Evolutionary conservation across 2,329 filamentous ascomycete species (phyloP).

Genomic region (Cladosporium sphaerospermum): DNA sequence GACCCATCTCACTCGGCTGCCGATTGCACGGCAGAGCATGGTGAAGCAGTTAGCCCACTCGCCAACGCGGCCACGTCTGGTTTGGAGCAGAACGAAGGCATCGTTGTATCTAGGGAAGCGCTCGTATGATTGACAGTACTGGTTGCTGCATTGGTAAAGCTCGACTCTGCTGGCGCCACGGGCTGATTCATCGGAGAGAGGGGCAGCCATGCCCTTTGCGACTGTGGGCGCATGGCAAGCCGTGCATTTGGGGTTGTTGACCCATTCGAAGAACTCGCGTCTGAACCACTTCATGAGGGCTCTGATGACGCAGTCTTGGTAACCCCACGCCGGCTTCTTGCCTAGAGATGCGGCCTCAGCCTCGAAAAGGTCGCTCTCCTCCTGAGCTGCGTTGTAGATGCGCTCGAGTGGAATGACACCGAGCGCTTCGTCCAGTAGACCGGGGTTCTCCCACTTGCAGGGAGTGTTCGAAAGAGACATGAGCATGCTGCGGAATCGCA

Average conservation of each 20-base stretch:
- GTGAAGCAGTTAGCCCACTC: slow-evolving; percentile 99
- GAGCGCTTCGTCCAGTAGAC: slow-evolving; percentile 84
- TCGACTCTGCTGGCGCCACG: slow-evolving; percentile 84
- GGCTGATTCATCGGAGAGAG: slow-evolving; percentile 81
- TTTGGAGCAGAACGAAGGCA: slow-evolving; percentile 86
- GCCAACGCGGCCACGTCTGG: slow-evolving; percentile 75
- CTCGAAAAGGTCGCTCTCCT: slow-evolving; percentile 80
- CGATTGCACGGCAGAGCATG: slow-evolving; percentile 93
- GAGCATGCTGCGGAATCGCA: slow-evolving; percentile 61
- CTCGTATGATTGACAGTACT: slow-evolving; percentile 70
- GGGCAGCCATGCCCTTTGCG: slow-evolving; percentile 73
- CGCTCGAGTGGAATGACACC: slow-evolving; percentile 79
- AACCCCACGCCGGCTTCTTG: slow-evolving; percentile 78
- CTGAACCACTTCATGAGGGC: slow-evolving; percentile 95
- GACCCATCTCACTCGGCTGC: slow-evolving; percentile 87
- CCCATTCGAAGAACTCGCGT: slow-evolving; percentile 88
- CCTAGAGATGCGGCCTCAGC: slow-evolving; percentile 85
- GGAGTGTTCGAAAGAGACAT: slow-evolving; percentile 82
- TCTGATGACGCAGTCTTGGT: slow-evolving; percentile 92
- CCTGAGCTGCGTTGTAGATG: slow-evolving; percentile 89
- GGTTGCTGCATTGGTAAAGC: slow-evolving; percentile 77
- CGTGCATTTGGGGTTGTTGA: slow-evolving; percentile 87
- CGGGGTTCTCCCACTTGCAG: slow-evolving; percentile 92
- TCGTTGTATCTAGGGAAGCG: slow-evolving; percentile 92
- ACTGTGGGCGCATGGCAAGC: slow-evolving; percentile 77